Conservation (phyloP, 371 early-diverging fungal genomes). For the Rhizopus delemar region DNA sequence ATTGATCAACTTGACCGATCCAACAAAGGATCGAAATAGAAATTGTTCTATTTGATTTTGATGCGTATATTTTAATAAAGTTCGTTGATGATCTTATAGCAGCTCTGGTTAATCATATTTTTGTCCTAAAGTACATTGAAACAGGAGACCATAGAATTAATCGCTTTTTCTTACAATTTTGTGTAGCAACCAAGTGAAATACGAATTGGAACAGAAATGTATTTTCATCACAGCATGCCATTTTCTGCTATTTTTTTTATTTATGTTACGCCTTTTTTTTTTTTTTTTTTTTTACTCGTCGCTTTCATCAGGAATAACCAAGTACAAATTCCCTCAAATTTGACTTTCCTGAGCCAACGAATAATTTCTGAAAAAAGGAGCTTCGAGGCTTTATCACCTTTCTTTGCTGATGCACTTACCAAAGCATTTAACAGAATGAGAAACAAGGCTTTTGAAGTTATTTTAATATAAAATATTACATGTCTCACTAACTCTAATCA, state of each 20-base stretch:
- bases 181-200: not conserved
- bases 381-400: not conserved
- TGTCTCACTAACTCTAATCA: not conserved
- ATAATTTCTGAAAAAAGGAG: not conserved
- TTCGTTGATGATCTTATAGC: not conserved
- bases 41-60: slow-evolving; percentile 1
- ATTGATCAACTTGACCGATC: slow-evolving; percentile 5
- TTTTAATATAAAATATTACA: not conserved
- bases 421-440: not conserved
- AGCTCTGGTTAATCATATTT: no score
- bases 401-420: not conserved
- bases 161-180: slow-evolving; percentile 2
- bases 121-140: slow-evolving; percentile 3
- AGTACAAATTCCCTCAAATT: no score
- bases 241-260: no score
- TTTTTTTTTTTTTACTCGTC: not conserved
- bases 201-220: not conserved
- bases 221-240: no score
- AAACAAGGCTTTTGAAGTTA: not conserved
- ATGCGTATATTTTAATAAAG: slow-evolving; percentile 10
- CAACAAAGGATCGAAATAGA: slow-evolving; percentile 9
- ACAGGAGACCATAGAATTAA: slow-evolving; percentile 4
- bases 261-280: not conserved
- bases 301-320: no score
- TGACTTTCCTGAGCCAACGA: no score